These are phyloP conservation scores for Cryptococcus amylolentus DNA, from an alignment of 1,284 basidiomycete genomes.

Conservation along the genomic window DNA sequence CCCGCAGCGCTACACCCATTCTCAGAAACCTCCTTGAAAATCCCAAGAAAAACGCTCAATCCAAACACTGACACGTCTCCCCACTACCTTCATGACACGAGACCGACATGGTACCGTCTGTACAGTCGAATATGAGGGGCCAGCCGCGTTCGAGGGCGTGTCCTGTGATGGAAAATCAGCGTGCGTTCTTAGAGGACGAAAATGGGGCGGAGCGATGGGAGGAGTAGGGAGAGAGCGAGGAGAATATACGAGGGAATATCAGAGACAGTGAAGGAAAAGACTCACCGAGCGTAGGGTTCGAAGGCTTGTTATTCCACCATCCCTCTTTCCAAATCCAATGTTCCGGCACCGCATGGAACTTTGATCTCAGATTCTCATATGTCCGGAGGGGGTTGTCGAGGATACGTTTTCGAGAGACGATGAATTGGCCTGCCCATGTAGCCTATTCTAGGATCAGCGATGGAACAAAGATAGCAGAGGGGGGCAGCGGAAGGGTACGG, in stretches of 20 bases:
- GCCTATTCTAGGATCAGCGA: conserved; percentile 9
- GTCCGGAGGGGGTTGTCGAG: conserved; percentile 17
- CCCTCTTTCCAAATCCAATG: conserved; percentile 44
- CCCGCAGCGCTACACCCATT: too few relatives aligned
- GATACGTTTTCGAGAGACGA: conserved; percentile 36
- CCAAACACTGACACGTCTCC: conserved; percentile 20
- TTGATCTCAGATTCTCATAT: conserved; percentile 27
- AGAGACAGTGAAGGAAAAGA: background rate
- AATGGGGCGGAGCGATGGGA: background rate
- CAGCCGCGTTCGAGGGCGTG: conserved; percentile 42
- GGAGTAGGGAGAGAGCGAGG: background rate
- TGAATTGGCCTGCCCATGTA: conserved; percentile 46
- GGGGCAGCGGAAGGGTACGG: background rate
- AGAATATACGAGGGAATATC: background rate
- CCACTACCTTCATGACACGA: conserved; percentile 21
- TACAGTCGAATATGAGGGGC: conserved; percentile 40
- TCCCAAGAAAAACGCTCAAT: background rate
- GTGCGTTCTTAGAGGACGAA: background rate
- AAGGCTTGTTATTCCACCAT: conserved; percentile 31
- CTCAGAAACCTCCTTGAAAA: too few relatives aligned
- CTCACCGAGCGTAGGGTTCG: conserved; percentile 36
- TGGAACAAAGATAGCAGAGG: background rate
- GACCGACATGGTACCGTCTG: conserved; percentile 17
- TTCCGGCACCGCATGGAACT: conserved; percentile 31
- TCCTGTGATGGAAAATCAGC: conserved; percentile 14